Evolutionary conservation across 225 moss, liverwort and hornwort genomes (phyloP).

Genomic region (Marchantia polymorpha): DNA sequence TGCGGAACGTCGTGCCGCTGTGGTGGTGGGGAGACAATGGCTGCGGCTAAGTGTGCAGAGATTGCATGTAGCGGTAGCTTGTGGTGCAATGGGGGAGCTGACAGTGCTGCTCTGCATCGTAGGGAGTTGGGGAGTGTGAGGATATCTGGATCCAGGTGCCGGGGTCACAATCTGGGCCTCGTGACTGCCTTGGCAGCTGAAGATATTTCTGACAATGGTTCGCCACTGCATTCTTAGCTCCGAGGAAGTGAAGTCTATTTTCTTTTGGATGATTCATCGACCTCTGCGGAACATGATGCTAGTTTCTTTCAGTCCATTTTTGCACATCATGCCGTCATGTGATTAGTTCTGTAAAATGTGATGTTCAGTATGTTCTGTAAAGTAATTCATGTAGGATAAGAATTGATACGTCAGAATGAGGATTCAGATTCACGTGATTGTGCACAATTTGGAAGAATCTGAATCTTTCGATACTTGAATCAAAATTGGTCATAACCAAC

Average conservation of each 20-base stretch:
- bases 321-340: too few species aligned
- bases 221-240: not conserved
- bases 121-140: not conserved
- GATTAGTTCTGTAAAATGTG: not conserved
- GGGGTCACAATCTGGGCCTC: not conserved
- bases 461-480: not conserved
- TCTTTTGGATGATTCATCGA: not conserved
- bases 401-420: not conserved
- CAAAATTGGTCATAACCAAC: not conserved
- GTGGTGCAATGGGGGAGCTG: conserved; percentile 8
- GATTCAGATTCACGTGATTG: not conserved
- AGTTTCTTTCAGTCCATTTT: too few species aligned
- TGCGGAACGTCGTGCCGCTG: not conserved
- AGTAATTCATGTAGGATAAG: not conserved
- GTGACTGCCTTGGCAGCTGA: not conserved
- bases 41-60: not conserved
- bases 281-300: not conserved
- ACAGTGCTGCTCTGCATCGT: not conserved
- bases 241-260: not conserved
- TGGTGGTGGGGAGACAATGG: not conserved
- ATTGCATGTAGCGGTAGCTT: not conserved
- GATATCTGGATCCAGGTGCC: not conserved
- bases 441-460: not conserved
- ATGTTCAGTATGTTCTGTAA: too few species aligned
- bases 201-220: conserved; percentile 18